phyloP scores from a whole-genome alignment of 1,284 basidiomycete genomes.

The Tilletiopsis washingtonensis region DNA sequence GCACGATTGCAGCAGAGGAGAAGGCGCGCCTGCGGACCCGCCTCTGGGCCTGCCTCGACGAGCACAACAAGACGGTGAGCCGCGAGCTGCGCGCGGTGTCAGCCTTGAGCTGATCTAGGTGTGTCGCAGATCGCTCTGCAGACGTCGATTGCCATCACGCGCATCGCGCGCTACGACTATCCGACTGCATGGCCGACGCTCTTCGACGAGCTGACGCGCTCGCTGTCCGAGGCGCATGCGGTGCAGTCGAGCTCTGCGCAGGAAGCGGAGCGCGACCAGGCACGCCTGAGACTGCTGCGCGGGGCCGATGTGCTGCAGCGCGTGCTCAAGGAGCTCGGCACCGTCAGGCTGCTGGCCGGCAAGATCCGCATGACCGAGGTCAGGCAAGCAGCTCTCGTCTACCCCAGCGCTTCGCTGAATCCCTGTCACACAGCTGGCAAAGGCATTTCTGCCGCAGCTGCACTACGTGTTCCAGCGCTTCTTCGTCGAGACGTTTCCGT shows the following conservation, averaged over 20 bases:
- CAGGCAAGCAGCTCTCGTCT: conserved; percentile 12
- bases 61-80: conserved; percentile 25
- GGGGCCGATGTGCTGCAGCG: conserved; percentile 33
- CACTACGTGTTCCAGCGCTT: conserved; percentile 37
- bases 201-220: conserved; percentile 26
- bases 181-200: conserved; percentile 41
- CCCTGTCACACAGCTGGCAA: conserved; percentile 7
- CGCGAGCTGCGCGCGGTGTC: background rate
- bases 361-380: conserved; percentile 45
- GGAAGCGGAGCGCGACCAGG: background rate
- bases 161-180: conserved; percentile 40
- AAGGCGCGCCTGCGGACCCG: conserved; percentile 30
- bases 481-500: conserved; percentile 33
- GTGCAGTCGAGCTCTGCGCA: background rate
- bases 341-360: conserved; percentile 38
- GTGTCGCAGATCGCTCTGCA: conserved; percentile 34
- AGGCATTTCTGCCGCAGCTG: conserved; percentile 29
- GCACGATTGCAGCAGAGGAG: conserved; percentile 28
- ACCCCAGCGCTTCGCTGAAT: background rate
- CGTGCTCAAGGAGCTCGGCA: conserved; percentile 40
- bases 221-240: conserved; percentile 31
- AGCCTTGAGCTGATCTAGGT: background rate
- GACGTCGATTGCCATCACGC: conserved; percentile 34
- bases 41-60: conserved; percentile 33
- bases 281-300: conserved; percentile 25